Percentiles rank a stretch among this genome's conserved stretches.
phyloP scores from a whole-genome alignment of 2,329 filamentous ascomycete genomes.

The Epichloe gansuensis region DNA sequence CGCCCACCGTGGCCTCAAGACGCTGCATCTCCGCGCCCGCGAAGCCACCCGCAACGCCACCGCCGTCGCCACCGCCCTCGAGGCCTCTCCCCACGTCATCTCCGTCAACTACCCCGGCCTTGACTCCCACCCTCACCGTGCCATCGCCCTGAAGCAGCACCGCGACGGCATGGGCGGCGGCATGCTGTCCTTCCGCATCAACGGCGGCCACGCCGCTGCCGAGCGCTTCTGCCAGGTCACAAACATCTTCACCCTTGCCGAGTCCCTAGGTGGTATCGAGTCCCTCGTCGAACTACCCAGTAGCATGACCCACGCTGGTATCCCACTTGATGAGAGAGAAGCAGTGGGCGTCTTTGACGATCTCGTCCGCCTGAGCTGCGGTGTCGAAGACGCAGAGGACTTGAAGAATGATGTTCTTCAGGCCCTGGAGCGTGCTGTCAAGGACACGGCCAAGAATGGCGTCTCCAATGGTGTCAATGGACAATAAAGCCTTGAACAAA shows the following conservation, averaged over 20 bases:
- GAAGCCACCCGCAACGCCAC: conserved; percentile 76
- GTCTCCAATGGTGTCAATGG: conserved; percentile 18
- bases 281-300: conserved; percentile 82
- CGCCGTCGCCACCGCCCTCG: conserved; percentile 61
- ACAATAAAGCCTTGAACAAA: conserved; percentile 2
- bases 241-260: conserved; percentile 82
- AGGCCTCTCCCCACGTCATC: conserved; percentile 68
- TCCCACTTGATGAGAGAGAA: conserved; percentile 81
- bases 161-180: conserved; percentile 88
- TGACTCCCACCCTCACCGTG: conserved; percentile 72
- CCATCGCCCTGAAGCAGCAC: conserved; percentile 81
- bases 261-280: conserved; percentile 87
- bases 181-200: conserved; percentile 94
- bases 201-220: conserved; percentile 72
- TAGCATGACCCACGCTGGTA: conserved; percentile 95
- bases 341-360: conserved; percentile 91
- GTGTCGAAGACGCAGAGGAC: conserved; percentile 82
- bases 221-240: conserved; percentile 87
- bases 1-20: conserved; percentile 92
- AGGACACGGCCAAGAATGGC: conserved; percentile 14
- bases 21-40: conserved; percentile 79
- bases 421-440: conserved; percentile 65
- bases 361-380: conserved; percentile 83
- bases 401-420: conserved; percentile 69
- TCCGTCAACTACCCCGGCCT: conserved; percentile 93